A percentile compares a stretch with the other conserved stretches of the same genome.
Conservation (phyloP, 352 stramenopile genomes). For the Phytophthora ramorum region DNA sequence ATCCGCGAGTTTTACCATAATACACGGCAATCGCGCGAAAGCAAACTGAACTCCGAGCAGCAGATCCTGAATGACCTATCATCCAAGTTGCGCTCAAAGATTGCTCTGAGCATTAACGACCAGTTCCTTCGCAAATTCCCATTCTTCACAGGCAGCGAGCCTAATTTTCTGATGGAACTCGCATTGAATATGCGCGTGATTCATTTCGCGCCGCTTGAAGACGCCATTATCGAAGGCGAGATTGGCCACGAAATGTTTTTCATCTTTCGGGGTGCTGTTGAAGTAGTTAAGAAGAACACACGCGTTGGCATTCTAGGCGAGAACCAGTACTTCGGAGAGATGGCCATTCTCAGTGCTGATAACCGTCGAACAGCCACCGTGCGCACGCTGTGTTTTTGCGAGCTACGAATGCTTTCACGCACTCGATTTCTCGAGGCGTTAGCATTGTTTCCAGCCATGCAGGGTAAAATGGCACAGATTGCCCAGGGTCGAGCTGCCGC, state of each 20-base stretch:
- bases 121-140: slow-evolving; percentile 79
- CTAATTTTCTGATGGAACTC: slow-evolving; percentile 82
- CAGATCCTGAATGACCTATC: slow-evolving; percentile 73
- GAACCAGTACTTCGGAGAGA: slow-evolving; percentile 84
- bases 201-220: slow-evolving; percentile 59
- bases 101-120: slow-evolving; percentile 81
- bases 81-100: slow-evolving; percentile 77
- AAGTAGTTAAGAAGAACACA: slow-evolving; percentile 47
- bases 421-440: slow-evolving; percentile 66
- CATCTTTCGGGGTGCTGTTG: slow-evolving; percentile 73
- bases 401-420: slow-evolving; percentile 66
- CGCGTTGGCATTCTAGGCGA: slow-evolving; percentile 68
- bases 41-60: slow-evolving; percentile 65
- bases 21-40: slow-evolving; percentile 67
- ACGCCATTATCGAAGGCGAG: slow-evolving; percentile 68
- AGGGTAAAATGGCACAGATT: slow-evolving; percentile 66
- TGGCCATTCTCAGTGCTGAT: slow-evolving; percentile 74
- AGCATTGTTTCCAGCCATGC: slow-evolving; percentile 58
- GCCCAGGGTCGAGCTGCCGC: slow-evolving; percentile 37
- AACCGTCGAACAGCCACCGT: slow-evolving; percentile 67
- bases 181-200: slow-evolving; percentile 84
- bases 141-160: slow-evolving; percentile 77
- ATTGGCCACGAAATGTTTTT: slow-evolving; percentile 78
- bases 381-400: slow-evolving; percentile 74
- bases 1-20: slow-evolving; percentile 87